Base-by-base conservation (phyloP, 495 filamentous ascomycete genomes). In the Zalerion maritima region DNA sequence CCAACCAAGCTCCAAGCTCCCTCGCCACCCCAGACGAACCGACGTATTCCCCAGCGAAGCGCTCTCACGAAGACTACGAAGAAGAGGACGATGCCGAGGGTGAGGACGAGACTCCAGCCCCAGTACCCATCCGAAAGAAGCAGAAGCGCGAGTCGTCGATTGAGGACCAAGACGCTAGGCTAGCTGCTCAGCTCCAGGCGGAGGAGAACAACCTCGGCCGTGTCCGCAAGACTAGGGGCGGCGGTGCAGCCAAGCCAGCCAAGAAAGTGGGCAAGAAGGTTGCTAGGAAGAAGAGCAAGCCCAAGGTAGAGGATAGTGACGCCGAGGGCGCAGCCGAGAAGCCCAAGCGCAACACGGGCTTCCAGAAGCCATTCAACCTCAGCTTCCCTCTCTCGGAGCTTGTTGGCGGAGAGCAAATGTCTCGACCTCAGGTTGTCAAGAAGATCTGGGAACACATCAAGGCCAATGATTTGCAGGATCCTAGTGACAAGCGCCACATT, bases 391-490 rank as follows among this genome's bases (percentile, higher is more conserved):
- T 65, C 18, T 49, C 49, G 8, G 60, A 61, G 24, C 42, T 81
- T 1, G 63, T 59, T 28, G 73, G 72, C 15, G 72, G 78, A 45
- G 40, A 53, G 10, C 67, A 71, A 55, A 69, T 96, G 8, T 87
- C 86, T 6, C 79, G 89, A 6, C 91, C 89, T 0, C 81, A 94
- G 50, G 85, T 84, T 2, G 89, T 97, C 26, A 96, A 94, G 60
- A 77, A 75, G 41, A 74, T 97, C 25, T 97, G 89, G 89, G 73
- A 75, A 22, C 83, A 97, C 42, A 85, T 97, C 42, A 91, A 82
- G 38, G 76, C 67, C 35, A 69, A 81, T 30, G 69, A 81, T 21
- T 71, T 97, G 10, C 89, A 97, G 50, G 86, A 94, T 45, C 86
- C 84, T 3, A 75, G 45, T 32, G 91, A 97, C 53, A 78, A 81